Conservation (phyloP, 305 asterid genomes). For the Plantago rigida region DNA sequence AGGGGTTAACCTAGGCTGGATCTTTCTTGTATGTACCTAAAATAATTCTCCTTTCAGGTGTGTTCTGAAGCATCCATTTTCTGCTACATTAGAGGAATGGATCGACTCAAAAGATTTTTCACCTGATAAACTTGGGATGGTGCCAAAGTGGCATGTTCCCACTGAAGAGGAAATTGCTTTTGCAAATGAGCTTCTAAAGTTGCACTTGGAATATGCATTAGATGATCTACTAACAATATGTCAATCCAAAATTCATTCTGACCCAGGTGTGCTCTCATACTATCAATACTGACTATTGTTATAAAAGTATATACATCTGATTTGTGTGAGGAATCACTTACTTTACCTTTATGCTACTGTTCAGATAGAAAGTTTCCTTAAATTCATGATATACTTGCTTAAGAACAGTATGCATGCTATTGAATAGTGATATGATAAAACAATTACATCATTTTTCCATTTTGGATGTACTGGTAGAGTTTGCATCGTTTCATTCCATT, state of each 20-base stretch:
- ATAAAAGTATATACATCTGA: no score
- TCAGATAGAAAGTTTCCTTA: no score
- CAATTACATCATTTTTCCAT: no score
- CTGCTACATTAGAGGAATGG: conserved; percentile 79
- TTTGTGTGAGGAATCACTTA: no score
- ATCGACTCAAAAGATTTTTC: conserved; percentile 64
- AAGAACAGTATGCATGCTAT: no score
- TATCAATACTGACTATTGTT: no score
- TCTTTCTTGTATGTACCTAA: conserved; percentile 20
- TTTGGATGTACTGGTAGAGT: no score
- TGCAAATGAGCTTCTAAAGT: conserved; percentile 79
- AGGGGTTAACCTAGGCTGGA: neutral
- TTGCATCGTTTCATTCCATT: no score
- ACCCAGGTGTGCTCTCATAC: conserved; percentile 53
- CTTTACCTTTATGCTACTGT: no score
- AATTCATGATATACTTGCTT: no score
- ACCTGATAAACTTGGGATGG: conserved; percentile 40
- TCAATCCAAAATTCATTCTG: conserved; percentile 75
- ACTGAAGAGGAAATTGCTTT: conserved; percentile 66
- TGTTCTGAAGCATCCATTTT: conserved; percentile 49
- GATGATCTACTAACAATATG: conserved; percentile 76
- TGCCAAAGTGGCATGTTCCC: conserved; percentile 92
- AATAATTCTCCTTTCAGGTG: conserved; percentile 49
- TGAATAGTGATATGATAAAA: no score
- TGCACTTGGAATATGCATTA: conserved; percentile 80